Conservation (phyloP, 495 filamentous ascomycete species). For the Amorphotheca resinae region DNA sequence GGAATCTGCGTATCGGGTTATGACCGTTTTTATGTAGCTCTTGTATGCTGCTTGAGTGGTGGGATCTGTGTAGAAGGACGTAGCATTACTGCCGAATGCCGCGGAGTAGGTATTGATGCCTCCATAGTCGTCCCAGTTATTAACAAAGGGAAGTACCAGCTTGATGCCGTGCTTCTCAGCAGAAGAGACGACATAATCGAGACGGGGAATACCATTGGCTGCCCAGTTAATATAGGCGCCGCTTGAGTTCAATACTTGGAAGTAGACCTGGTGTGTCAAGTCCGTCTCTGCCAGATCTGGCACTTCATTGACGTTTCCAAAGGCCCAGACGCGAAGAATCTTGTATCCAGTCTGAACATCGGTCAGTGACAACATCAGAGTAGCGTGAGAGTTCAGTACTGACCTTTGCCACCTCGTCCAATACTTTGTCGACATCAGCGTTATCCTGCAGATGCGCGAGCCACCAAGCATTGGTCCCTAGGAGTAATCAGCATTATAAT, state of each 20-base stretch:
- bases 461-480: constrained; percentile 46
- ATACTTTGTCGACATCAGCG: constrained; percentile 34
- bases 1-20: constrained; percentile 39
- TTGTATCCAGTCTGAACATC: constrained; percentile 30
- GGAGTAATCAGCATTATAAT: background rate
- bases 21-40: constrained; percentile 42
- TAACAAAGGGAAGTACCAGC: constrained; percentile 44
- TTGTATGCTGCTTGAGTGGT: constrained; percentile 37
- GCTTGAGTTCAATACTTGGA: constrained; percentile 23
- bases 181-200: constrained; percentile 42
- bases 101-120: background rate
- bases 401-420: constrained; percentile 20
- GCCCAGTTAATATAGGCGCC: constrained; percentile 28
- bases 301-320: constrained; percentile 36
- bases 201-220: constrained; percentile 45
- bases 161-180: constrained; percentile 41
- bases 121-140: constrained; percentile 27
- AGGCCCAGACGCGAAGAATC: constrained; percentile 44
- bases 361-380: constrained; percentile 3
- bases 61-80: constrained; percentile 23
- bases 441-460: constrained; percentile 38
- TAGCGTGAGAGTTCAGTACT: background rate
- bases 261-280: constrained; percentile 22
- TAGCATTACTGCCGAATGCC: background rate
- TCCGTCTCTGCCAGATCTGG: constrained; percentile 22